Base-by-base conservation (phyloP, 768 basidiomycete species). In the Suillus americanus region DNA sequence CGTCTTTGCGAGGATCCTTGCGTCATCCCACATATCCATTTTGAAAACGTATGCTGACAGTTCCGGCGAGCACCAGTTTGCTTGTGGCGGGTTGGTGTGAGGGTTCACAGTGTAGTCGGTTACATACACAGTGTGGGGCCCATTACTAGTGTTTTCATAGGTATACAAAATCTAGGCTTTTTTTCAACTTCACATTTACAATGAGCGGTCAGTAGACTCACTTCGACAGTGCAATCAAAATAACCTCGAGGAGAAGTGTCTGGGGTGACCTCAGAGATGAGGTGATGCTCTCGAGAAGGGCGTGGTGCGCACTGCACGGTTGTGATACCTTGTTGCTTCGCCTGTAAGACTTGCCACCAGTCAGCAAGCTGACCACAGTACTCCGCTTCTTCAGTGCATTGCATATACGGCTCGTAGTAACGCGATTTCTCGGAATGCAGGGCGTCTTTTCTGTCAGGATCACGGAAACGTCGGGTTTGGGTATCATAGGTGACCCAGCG, bases 141-240 rank as follows among this genome's bases (percentile, higher is more conserved):
- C 73, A 43, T n/a, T n/a, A n/a, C 75, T 73, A 25, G 76, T 70
- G 65, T 79, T 82, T 43, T 64, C 55, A 61, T 81, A 77, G 8
- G 76, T 81, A 61, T 82, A 73, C 12, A 89, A 64, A n/a, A 90
- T 78, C 89, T 90, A 62, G 13, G 48, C 28, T 23, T 45, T 18
- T 33, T 50, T 14, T n/a, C 28, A 30, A 53, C 13, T 23, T 61
- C 10, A 13, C 7, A 13, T 16, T 41, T 41, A 57, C 43, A 7
- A 25, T 6, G 60, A 33, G 54, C 25, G 23, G 12, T 12, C 45
- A 51, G 25, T 48, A 18, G 23, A 51, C 78, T 67, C 66, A 89
- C 89, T 79, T 89, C 84, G 18, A 87, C 79, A 0, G 85, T 87
- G 55, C 87, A 89, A 62, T 89, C 80, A 70, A 89, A 89, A 71